Evolutionary conservation across 108 stramenopile genomes (phyloP).

Genomic region (Cylindrotheca closterium): DNA sequence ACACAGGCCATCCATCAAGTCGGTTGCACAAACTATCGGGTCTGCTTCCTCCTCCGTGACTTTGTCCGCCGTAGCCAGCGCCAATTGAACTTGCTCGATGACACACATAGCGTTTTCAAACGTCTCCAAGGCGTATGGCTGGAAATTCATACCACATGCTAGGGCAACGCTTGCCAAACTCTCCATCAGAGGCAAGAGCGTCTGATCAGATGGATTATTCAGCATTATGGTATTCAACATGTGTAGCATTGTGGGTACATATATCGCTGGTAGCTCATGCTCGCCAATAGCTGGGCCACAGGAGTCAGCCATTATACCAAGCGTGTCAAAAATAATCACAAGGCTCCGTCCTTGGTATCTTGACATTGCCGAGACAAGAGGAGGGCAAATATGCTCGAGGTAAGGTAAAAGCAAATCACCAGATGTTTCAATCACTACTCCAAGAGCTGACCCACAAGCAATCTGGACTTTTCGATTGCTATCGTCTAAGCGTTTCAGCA

Average conservation of each 20-base stretch:
- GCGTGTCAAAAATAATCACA: slow-evolving; percentile 80
- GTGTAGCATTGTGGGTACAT: slow-evolving; percentile 71
- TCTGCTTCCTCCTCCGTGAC: slow-evolving; percentile 79
- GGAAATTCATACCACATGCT: slow-evolving; percentile 76
- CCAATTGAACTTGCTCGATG: slow-evolving; percentile 71
- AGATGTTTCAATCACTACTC: slow-evolving; percentile 76
- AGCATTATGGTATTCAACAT: slow-evolving; percentile 56
- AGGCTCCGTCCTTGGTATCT: slow-evolving; percentile 76
- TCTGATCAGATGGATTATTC: slow-evolving; percentile 77
- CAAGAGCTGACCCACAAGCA: slow-evolving; percentile 79
- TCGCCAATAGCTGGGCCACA: slow-evolving; percentile 81
- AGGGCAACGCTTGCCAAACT: slow-evolving; percentile 76
- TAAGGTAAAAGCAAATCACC: slow-evolving; percentile 84
- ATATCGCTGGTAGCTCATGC: slow-evolving; percentile 63
- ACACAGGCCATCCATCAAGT: slow-evolving; percentile 86
- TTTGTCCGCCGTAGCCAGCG: slow-evolving; percentile 57
- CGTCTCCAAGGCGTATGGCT: slow-evolving; percentile 81
- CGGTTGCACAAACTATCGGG: slow-evolving; percentile 88
- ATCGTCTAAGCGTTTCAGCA: slow-evolving; percentile 62
- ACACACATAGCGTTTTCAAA: slow-evolving; percentile 81
- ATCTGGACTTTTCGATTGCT: slow-evolving; percentile 84
- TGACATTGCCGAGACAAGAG: slow-evolving; percentile 62
- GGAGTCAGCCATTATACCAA: slow-evolving; percentile 85
- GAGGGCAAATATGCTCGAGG: slow-evolving; percentile 69
- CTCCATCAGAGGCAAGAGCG: slow-evolving; percentile 87